phyloP scores from a whole-genome alignment of 371 early-diverging fungal genomes.

The Mucor irregularis region DNA sequence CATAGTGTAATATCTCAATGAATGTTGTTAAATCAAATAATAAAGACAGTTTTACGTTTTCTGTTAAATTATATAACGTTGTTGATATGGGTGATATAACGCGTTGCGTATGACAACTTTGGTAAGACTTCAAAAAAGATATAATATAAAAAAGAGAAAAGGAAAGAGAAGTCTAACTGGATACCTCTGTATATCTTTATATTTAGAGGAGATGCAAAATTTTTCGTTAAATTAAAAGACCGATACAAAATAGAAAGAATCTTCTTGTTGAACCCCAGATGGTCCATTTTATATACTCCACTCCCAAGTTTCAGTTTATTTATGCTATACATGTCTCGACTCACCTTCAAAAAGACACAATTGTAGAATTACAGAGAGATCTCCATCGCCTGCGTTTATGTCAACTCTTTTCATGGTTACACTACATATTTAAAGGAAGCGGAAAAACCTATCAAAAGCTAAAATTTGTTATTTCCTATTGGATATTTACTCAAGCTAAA shows the following conservation, averaged over 20 bases:
- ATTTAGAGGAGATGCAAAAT: slow-evolving; percentile 15
- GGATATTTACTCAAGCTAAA: too few species aligned
- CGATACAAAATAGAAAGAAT: not conserved
- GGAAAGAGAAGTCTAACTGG: not conserved
- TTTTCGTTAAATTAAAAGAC: slow-evolving; percentile 8
- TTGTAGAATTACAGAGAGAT: too few species aligned
- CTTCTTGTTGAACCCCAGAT: not conserved
- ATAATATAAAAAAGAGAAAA: not conserved
- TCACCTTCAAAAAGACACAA: too few species aligned
- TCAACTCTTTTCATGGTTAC: too few species aligned
- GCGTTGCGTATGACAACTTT: not conserved
- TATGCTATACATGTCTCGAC: too few species aligned
- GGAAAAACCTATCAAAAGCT: too few species aligned
- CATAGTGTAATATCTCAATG: not conserved
- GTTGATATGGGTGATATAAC: not conserved
- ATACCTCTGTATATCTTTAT: not conserved
- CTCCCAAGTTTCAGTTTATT: too few species aligned
- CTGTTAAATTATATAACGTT: not conserved
- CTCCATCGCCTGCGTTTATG: too few species aligned
- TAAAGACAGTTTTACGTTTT: not conserved
- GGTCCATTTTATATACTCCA: too few species aligned
- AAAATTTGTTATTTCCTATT: too few species aligned
- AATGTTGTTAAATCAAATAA: not conserved
- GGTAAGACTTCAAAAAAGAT: not conserved
- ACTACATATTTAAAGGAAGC: too few species aligned